Base-by-base conservation (phyloP, 176 grass and related monocot genomes). In the Typha latifolia region DNA sequence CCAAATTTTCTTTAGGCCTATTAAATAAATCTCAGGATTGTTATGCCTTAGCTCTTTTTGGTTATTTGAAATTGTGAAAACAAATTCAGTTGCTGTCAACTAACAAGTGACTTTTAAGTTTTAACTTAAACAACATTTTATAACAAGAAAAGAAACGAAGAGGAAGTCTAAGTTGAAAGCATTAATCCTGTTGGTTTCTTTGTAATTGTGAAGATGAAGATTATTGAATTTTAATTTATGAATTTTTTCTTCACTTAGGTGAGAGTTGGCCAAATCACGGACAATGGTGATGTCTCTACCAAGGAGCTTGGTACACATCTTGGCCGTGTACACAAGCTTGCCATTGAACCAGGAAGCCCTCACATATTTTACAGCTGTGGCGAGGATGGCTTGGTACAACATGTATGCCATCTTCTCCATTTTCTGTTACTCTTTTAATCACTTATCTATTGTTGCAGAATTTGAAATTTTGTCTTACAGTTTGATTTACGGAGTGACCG, bases 281-380 rank as follows among this genome's bases (percentile, higher is more conserved):
- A 88, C 20, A 79, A 64, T 4, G 79, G 77, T 69, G 59, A 74
- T 62, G 82, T 83, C 43, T 81, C 62, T 62, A 96, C 85, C 47
- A 89, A 79, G 73, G 80, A 84, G 55, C 67, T 96, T 14, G 88
- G 85, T 20, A 69, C 66, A 37, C 92, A 96, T 48, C 49, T 16
- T 77, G 66, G 50, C 48, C 62, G 80, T 29, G 85, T 68, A 37
- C 85, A 91, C 74, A 89, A 84, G 75, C 14, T 97, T 56, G 85
- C 85, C 18, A 56, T 92, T 11, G 85, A 92, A 82, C 85, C 69
- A 27, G 93, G 88, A 74, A 89, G 82, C 66, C 72, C 83, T 64
- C 77, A 86, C 49, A 71, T 78, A 63, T 84, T 97, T 76, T 97
- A 91, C 78, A 97, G 72, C 51, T 97, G 93, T 61, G 88, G 88